phyloP scores from a whole-genome alignment of 75 land plant species.

The Pinus taeda region DNA sequence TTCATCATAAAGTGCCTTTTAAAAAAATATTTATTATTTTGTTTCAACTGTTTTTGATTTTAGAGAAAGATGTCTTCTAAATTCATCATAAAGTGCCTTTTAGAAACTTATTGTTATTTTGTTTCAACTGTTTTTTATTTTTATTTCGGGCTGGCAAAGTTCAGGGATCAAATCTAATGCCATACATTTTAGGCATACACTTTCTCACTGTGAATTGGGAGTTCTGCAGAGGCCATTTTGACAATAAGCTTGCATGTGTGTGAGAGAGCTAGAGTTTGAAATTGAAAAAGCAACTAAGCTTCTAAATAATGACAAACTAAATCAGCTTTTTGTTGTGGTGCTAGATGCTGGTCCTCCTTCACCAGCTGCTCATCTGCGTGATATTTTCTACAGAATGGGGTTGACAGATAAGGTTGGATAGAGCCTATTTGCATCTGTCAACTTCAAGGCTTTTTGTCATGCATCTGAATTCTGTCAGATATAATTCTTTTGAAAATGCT shows the following conservation, averaged over 20 bases:
- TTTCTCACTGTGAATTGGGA: no score
- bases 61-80: neutral
- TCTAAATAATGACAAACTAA: neutral
- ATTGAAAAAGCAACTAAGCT: neutral
- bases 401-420: conserved; percentile 76
- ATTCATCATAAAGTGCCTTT: neutral
- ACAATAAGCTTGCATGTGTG: no score
- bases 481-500: neutral
- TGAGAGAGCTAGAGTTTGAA: neutral
- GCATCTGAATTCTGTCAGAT: neutral
- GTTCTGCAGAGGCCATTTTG: no score
- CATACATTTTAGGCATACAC: no score
- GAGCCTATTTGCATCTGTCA: neutral
- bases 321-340: neutral
- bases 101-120: no score
- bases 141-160: no score
- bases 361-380: conserved; percentile 86
- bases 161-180: no score
- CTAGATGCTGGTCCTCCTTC: conserved; percentile 96
- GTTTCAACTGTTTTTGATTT: no score
- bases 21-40: no score
- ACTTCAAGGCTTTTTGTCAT: neutral
- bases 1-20: neutral
- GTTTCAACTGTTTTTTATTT: no score
- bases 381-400: conserved; percentile 97